A percentile compares a stretch with the other conserved stretches of the same genome.
These are phyloP conservation scores for Nitzschia palea DNA, from an alignment of 108 stramenopile genomes.

Conservation along the genomic window DNA sequence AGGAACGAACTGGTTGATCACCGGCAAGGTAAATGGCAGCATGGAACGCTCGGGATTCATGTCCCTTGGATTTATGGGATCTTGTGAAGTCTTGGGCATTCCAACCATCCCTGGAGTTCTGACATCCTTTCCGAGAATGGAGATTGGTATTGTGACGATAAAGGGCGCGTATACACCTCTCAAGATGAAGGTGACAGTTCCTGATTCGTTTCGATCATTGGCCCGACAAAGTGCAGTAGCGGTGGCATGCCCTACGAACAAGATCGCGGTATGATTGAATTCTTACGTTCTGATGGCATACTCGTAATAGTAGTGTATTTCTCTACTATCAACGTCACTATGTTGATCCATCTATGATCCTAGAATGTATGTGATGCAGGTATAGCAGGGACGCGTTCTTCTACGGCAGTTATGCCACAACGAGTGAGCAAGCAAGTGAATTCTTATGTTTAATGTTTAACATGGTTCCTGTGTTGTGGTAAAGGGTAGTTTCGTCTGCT, in stretches of 20 bases:
- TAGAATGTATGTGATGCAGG: too few species aligned
- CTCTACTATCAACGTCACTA: too few species aligned
- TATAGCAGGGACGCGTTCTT: too few species aligned
- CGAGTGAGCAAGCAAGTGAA: too few species aligned
- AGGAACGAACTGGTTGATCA: conserved; percentile 63
- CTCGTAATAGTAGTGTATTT: too few species aligned
- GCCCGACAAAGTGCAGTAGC: conserved; percentile 15
- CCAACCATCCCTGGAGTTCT: conserved; percentile 57
- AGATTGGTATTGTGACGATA: not conserved
- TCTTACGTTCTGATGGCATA: too few species aligned
- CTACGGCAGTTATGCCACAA: too few species aligned
- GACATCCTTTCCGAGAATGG: conserved; percentile 39
- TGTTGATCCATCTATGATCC: too few species aligned
- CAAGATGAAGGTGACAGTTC: not conserved
- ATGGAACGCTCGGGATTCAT: conserved; percentile 34
- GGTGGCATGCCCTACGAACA: conserved; percentile 16
- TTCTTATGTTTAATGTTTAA: too few species aligned
- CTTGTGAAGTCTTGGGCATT: conserved; percentile 61
- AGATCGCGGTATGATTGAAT: not conserved
- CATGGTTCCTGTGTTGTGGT: not conserved
- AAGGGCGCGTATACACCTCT: conserved; percentile 12
- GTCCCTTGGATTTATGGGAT: conserved; percentile 15
- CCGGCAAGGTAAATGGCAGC: conserved; percentile 64
- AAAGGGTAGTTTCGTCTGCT: conserved; percentile 22
- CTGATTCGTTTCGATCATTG: conserved; percentile 17